A percentile compares a stretch with the other conserved stretches of the same genome.
phyloP scores from a whole-genome alignment of 1,284 basidiomycete genomes.

The Fomitopsis pinicola region DNA sequence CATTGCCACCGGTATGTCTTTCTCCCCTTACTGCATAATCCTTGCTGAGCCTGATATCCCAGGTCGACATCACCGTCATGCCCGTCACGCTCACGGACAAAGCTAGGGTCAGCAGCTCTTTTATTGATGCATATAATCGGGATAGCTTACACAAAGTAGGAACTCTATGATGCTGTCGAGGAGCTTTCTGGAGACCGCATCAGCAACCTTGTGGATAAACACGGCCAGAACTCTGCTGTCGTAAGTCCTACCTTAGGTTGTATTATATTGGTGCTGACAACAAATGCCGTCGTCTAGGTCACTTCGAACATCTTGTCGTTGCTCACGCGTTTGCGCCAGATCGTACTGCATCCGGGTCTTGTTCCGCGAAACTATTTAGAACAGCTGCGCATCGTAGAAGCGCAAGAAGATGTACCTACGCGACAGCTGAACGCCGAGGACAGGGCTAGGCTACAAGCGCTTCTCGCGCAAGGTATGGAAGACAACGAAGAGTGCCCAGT shows the following conservation, averaged over 20 bases:
- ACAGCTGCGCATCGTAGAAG: conserved; percentile 45
- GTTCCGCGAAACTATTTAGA: conserved; percentile 76
- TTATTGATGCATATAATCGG: background rate
- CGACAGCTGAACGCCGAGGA: conserved; percentile 45
- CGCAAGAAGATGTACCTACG: conserved; percentile 24
- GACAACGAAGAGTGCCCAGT: conserved; percentile 84
- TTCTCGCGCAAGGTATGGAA: conserved; percentile 68
- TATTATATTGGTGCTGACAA: background rate
- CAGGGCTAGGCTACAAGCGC: conserved; percentile 53
- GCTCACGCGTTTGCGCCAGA: conserved; percentile 84
- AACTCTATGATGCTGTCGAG: conserved; percentile 75
- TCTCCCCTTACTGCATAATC: background rate
- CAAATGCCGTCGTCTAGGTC: conserved; percentile 34
- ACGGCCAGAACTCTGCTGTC: conserved; percentile 36
- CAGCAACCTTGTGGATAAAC: conserved; percentile 46
- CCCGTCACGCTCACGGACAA: conserved; percentile 67
- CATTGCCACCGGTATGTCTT: conserved; percentile 64
- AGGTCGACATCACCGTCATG: conserved; percentile 71
- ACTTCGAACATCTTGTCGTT: conserved; percentile 74
- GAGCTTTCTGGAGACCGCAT: conserved; percentile 59
- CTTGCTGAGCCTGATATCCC: background rate
- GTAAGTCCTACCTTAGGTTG: background rate
- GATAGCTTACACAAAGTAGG: conserved; percentile 31
- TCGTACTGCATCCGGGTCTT: conserved; percentile 78
- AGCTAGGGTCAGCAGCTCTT: conserved; percentile 49